Evolutionary conservation across 768 basidiomycete genomes (phyloP), one percentile per base, ranked within the genome.

Genomic region (Suillus luteus): DNA sequence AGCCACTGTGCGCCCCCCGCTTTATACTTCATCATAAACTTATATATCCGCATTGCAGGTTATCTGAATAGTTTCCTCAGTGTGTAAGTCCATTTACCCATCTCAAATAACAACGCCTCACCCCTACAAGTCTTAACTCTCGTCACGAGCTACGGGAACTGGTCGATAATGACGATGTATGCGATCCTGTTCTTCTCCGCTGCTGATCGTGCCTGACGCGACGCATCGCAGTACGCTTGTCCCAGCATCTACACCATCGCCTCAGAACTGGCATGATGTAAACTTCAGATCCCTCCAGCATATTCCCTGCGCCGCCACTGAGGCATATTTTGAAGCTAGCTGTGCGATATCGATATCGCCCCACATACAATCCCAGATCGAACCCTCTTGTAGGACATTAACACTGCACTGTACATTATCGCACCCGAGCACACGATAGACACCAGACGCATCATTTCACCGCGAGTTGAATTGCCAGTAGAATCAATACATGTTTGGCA

Each of bases 41-140:
- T 5, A 14, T 19, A 17, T 40, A 12, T 4, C n/a, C 41, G 17
- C 27, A 33, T 62, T 31, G 11, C 40, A 78, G 77, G 72, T 64
- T 78, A 78, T 68, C 70, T 78, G 57, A 78, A 77, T 52, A 78
- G 77, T 24, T 77, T 78, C 60, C 62, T 77, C 60, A 77, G 77
- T 62, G 72, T 77, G 77, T 77, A 64, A 69, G 77, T 66, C 35
- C 22, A 31, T 27, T 1, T 3, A 9, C 27, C 9, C n/a, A 9
- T 11, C 12, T 9, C 35, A 12, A 6, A 19, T 15, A 24, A 31
- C 27, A 27, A 27, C 27, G 6, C 6, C 57, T 58, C 27, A 58
- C 17, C 40, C 27, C 40, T 12, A 58, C 24, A 31, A 76, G 73
- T 10, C 68, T 75, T 9, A 75, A 75, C 58, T 75, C 73, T 6